Percentiles rank a stretch among this genome's conserved stretches.
These are phyloP conservation scores for Chytridium lagenaria DNA, from an alignment of 371 early-diverging fungal genomes.

Conservation along the genomic window DNA sequence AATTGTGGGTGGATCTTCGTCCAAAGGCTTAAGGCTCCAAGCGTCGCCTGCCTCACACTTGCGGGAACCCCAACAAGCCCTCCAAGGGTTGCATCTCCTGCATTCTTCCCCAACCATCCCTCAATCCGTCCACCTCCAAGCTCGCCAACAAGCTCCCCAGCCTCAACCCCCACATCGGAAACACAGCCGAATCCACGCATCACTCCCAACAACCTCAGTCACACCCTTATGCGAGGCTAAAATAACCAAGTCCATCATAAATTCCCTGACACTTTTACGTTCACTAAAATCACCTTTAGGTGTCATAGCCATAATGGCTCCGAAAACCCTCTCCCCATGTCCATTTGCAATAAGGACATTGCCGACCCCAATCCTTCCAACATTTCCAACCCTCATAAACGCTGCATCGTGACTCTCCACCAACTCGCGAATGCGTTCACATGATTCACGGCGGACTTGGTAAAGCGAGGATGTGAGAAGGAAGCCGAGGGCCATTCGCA, in stretches of 20 bases:
- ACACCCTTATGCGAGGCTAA: slow-evolving; percentile 76
- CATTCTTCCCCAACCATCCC: too few relatives aligned
- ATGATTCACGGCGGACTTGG: too few relatives aligned
- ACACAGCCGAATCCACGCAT: slow-evolving; percentile 84
- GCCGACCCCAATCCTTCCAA: slow-evolving; percentile 33
- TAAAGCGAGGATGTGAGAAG: slow-evolving; percentile 37
- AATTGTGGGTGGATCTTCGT: slow-evolving; percentile 43
- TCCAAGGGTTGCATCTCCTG: slow-evolving; percentile 36
- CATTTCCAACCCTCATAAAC: neutral
- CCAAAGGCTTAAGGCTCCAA: slow-evolving; percentile 41
- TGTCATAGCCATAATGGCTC: too few relatives aligned
- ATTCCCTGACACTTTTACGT: slow-evolving; percentile 49
- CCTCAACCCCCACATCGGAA: slow-evolving; percentile 78
- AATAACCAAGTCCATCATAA: slow-evolving; percentile 70
- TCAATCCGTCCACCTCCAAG: too few relatives aligned
- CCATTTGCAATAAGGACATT: too few relatives aligned
- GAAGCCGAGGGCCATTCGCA: slow-evolving; percentile 47
- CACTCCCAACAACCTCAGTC: slow-evolving; percentile 63
- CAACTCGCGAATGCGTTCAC: too few relatives aligned
- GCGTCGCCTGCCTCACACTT: slow-evolving; percentile 30
- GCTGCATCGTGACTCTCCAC: too few relatives aligned
- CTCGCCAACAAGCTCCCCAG: slow-evolving; percentile 67
- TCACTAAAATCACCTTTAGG: too few relatives aligned
- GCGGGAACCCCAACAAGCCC: slow-evolving; percentile 19
- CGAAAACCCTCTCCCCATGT: too few relatives aligned